Base-by-base conservation (phyloP, 75 land plant species). In the Pseudotsuga menziesii region DNA sequence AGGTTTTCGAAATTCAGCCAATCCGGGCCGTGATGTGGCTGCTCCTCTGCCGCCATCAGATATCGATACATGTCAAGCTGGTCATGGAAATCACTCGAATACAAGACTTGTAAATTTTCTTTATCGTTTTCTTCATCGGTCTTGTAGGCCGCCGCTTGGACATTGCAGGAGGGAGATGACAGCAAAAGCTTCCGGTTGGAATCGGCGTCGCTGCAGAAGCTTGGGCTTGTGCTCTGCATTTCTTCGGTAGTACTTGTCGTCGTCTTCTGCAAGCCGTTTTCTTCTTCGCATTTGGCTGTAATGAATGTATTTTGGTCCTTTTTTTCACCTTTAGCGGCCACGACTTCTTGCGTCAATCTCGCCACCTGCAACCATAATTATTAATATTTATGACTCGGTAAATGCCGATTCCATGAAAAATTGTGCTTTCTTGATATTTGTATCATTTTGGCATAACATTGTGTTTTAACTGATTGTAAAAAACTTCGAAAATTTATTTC, bases 161-260 rank as follows among this genome's bases (percentile, higher is more conserved):
- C 2, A 58, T 58, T 58, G 60, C 60, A 20, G 60, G 60, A 58
- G 17, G 60, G 60, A 58, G 60, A 58, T 19, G 60, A n/a, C 22
- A 58, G 60, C 54, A 48, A n/a, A 5, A 39, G 25, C 41, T 44
- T 41, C 3, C 22, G 72, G 72, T 41, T 69, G 14, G 72, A 69
- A 69, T 41, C 72, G n/a, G 52, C 72, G 41, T 41, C 39, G 23
- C 72, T 69, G 72, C 72, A 69, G 41, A 41, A 69, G 72, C 72
- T 69, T 0, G 72, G 52, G n/a, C 72, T 67, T 44, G 39, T 35
- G 48, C 20, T 69, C 67, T 64, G 69, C n/a, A 39, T 20, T 20
- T 17, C 35, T 20, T 5, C 22, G 3, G 39, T 44, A 8, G 48
- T 44, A 5, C 22, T 13, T 23, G 44, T 69, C 13, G 52, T 39